Conservation (phyloP, 257 asterid species). For the Solanum paucissectum region DNA sequence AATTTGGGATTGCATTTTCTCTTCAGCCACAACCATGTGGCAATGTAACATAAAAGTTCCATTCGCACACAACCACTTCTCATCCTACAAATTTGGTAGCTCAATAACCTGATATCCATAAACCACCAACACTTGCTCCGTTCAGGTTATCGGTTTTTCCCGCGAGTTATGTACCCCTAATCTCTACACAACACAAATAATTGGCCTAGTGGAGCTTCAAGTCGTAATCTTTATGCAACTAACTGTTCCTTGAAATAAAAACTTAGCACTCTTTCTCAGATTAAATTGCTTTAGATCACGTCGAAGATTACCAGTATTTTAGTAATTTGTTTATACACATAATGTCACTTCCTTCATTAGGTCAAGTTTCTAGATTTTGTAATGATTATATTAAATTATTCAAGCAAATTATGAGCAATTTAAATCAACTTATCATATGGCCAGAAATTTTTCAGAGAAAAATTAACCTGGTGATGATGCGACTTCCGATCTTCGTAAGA, state of each 20-base stretch:
- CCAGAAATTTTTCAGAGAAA: not conserved
- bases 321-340: not conserved
- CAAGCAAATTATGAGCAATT: not conserved
- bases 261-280: not conserved
- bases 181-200: not conserved
- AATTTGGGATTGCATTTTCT: not conserved
- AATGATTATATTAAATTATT: not conserved
- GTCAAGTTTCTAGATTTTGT: not conserved
- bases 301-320: not conserved
- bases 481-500: constrained; percentile 33
- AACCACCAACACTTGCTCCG: not conserved
- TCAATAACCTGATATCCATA: not conserved
- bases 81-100: not conserved
- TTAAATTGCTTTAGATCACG: not conserved
- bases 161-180: not conserved
- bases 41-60: not conserved
- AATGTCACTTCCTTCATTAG: not conserved
- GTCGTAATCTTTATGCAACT: not conserved
- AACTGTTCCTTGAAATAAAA: not conserved
- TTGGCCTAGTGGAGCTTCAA: not conserved
- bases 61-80: not conserved
- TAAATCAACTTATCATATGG: not conserved
- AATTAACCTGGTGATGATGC: constrained; percentile 27
- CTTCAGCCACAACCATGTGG: not conserved
- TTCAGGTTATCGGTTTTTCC: not conserved